Evolutionary conservation across 1,139 yeast species (phyloP), one percentile per base, ranked within the genome.

Genomic region (Suhomyces maxii): DNA sequence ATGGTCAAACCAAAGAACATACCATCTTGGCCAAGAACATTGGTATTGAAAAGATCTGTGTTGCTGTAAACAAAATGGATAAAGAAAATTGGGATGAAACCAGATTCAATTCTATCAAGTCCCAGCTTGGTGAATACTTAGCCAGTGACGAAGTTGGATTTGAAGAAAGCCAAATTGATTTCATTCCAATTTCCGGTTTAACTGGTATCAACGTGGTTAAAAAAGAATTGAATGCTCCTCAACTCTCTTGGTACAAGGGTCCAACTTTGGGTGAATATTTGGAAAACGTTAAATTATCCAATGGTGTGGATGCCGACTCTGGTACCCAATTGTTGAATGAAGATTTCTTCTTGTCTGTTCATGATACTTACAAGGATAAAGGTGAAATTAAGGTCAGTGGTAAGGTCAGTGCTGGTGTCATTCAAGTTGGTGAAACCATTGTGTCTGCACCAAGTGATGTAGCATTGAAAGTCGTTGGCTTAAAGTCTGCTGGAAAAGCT

Each of bases 1-100:
- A 87, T 62, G 99, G 99, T 0, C 98, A 93, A 67, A 91, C 98
- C 0, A 89, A 86, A 59, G 99, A 95, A 64, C 99, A 95, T 64
- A 84, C 96, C 0, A 69, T 89, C 6, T 76, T 95, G 44, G 96
- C 96, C 6, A 79, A 86, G 54, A 84, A 86, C 55, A 68, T 93
- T 51, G 99, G 98, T 1, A 81, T 93, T n/a, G 82, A 80, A 33
- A 77, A 77, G 38, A 65, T 93, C 18, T 74, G 93, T 38, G 84
- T 93, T 18, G 95, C 87, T 1, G 80, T 95, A 46, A 95, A 95
- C 67, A 95, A 95, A 64, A 79, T 95, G 80, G 99, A 95, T 63
- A 77, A 82, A 42, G 77, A 73, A 42, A 76, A 79, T 39, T 91
- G 97, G 95, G 73, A 80, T 23, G 67, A 83, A 58, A 73, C 68